Conservation (phyloP, 2,329 filamentous ascomycete genomes). For the Pezicula radicicola region DNA sequence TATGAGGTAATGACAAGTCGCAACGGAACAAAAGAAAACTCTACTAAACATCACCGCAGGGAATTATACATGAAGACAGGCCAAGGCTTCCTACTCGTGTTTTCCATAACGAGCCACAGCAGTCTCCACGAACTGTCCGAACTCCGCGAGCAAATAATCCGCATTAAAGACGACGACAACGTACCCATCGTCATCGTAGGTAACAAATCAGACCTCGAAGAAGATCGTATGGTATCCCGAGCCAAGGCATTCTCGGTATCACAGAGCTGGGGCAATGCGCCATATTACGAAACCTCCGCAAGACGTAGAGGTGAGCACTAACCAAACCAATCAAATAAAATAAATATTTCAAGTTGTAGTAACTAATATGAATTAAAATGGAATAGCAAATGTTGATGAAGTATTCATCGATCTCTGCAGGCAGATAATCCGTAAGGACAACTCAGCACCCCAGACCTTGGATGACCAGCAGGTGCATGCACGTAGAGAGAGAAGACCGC, state of each 20-base stretch:
- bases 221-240: constrained; percentile 64
- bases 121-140: constrained; percentile 69
- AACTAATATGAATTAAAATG: neutral
- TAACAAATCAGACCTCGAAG: constrained; percentile 72
- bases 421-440: constrained; percentile 63
- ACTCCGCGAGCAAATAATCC: constrained; percentile 69
- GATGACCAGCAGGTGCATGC: neutral
- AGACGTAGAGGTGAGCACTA: constrained; percentile 46
- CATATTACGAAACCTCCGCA: constrained; percentile 72
- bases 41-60: constrained; percentile 29
- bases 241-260: constrained; percentile 63
- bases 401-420: constrained; percentile 67
- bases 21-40: neutral
- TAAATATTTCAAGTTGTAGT: neutral
- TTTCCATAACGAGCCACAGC: constrained; percentile 68
- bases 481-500: neutral
- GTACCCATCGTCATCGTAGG: constrained; percentile 71
- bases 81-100: constrained; percentile 72
- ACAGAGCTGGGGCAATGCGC: constrained; percentile 68
- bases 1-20: constrained; percentile 45
- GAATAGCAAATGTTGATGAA: constrained; percentile 62
- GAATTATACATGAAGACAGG: constrained; percentile 75
- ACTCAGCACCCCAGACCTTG: constrained; percentile 3
- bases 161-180: constrained; percentile 69
- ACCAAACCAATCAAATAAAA: neutral